Conservation (phyloP, 495 filamentous ascomycete species). For the Extremus antarcticus region DNA sequence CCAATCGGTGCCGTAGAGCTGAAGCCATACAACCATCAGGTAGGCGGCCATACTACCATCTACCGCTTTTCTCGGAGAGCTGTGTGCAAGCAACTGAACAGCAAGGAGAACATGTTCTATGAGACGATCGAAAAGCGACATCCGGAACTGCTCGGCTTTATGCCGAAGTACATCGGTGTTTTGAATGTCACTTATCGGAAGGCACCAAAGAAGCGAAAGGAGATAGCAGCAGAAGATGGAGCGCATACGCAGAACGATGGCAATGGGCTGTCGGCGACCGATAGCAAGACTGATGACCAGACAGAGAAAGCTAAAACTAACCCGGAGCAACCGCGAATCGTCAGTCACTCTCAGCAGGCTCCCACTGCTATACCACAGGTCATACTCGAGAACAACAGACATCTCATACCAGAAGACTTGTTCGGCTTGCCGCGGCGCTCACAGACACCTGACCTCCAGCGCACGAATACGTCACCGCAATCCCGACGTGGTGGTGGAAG, state of each 20-base stretch:
- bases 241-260: not conserved
- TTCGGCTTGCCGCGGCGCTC: constrained; percentile 37
- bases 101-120: constrained; percentile 95
- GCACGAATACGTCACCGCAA: constrained; percentile 8
- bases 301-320: constrained; percentile 7
- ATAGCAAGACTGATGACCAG: not conserved
- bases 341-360: constrained; percentile 66
- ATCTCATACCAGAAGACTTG: constrained; percentile 80
- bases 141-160: constrained; percentile 76
- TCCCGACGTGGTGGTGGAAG: not conserved
- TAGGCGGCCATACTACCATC: constrained; percentile 90
- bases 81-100: constrained; percentile 96
- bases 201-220: constrained; percentile 47
- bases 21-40: constrained; percentile 94
- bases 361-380: constrained; percentile 67
- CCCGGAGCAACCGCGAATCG: constrained; percentile 47
- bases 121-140: constrained; percentile 86
- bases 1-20: constrained; percentile 87
- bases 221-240: constrained; percentile 2
- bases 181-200: constrained; percentile 95
- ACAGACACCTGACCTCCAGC: constrained; percentile 8
- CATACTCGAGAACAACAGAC: constrained; percentile 87
- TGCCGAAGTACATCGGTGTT: constrained; percentile 95
- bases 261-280: not conserved
- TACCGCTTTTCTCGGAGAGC: constrained; percentile 91